Evolutionary conservation across 2,329 filamentous ascomycete species (phyloP).

Genomic region (Endothia cerciana): DNA sequence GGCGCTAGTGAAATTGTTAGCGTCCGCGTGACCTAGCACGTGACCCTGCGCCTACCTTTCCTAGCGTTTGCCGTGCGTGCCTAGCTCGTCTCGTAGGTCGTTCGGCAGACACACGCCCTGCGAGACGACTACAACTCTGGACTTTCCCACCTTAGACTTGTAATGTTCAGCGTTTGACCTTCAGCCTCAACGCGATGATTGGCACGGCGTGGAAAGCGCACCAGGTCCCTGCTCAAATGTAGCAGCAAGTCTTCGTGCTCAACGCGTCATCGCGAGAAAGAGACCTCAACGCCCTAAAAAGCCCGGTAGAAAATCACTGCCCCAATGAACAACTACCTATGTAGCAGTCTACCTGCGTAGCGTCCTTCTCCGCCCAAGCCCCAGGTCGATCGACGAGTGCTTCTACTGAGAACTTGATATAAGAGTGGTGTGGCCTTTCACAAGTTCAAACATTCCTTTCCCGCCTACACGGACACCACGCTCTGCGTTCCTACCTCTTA

Average conservation of each 20-base stretch:
- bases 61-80: no score
- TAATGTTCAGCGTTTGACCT: background rate
- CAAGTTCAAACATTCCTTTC: no score
- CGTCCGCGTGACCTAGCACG: constrained; percentile 28
- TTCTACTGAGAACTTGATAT: background rate
- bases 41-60: constrained; percentile 1
- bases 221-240: background rate
- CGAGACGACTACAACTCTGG: background rate
- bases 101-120: background rate
- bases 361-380: background rate
- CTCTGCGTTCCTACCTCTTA: no score
- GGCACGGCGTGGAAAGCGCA: background rate
- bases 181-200: background rate
- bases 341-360: background rate
- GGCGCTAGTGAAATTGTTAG: constrained; percentile 27
- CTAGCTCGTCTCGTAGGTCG: no score
- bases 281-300: background rate
- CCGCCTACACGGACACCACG: no score
- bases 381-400: background rate
- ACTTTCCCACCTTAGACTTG: background rate
- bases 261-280: background rate
- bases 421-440: no score
- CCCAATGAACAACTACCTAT: background rate
- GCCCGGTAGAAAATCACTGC: background rate
- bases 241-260: background rate